Base-by-base conservation (phyloP, 2,329 filamentous ascomycete genomes). In the Penicillium sp. region DNA sequence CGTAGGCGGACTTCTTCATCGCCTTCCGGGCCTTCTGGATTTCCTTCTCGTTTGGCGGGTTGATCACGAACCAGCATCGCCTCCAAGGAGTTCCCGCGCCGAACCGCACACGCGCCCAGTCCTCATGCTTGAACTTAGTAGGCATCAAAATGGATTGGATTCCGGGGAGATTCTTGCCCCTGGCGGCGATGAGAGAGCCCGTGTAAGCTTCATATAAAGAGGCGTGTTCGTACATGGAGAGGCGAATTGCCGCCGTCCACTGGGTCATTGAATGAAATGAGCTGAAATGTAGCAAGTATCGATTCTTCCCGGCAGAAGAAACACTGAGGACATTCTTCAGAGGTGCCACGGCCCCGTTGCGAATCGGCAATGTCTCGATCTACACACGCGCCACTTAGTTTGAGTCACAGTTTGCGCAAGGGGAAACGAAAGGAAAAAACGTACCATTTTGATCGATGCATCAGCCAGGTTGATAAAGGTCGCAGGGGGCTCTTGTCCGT, bases 391-490 rank as follows among this genome's bases (percentile, higher is more conserved):
- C 42, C 29, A 23, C 33, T 52, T 51, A 53, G 53, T 31, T 20
- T 20, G 18, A 23, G 18, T 10, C 18, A 20, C 33, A 27, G 47
- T 31, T n/a, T 18, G 20, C 44, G 4, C 35, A 6, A n/a, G 13
- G 20, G 4, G 41, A 46, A 38, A 42, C 33, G 31, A 31, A 29
- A 37, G 20, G 46, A 32, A 53, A 40, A 29, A 41, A 56, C 72
- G 59, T 79, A 96, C 93, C 90, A 97, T 96, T 72, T 95, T 95
- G 61, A 98, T 90, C 0, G 93, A 95, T 18, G 93, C 93, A 78
- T 98, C 93, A 6, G 93, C 95, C 52, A 98, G 74, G 66, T 98
- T 98, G 69, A 98, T 91, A 68, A 96, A 98, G 44, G 88, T 93
- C 28, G 90, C 89, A 37, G 92, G 76, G 42, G 95, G 88, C 65